Evolutionary conservation across 2,329 filamentous ascomycete genomes (phyloP), one percentile per base, ranked within the genome.

Genomic region (Venturia asperata): DNA sequence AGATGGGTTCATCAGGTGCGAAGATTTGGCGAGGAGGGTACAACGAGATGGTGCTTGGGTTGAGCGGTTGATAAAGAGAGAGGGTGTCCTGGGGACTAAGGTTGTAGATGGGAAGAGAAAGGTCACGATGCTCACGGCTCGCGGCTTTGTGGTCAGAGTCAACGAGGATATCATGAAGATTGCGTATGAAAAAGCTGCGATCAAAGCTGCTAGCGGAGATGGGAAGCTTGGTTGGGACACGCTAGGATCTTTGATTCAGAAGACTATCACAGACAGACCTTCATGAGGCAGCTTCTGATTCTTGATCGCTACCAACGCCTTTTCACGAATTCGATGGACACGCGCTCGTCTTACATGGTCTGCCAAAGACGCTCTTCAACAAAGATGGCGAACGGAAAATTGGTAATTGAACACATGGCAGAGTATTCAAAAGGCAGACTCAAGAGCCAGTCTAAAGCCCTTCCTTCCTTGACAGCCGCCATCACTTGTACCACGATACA

Each of bases 41-140:
- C 78, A 76, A 0, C 77, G 75, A 34, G 75, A 77, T 65, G 71
- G 70, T 49, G 68, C 76, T 49, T 80, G 78, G 77, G 71, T 80
- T 9, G 77, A 80, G 70, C 72, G 72, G 63, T 68, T 81, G 61
- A 69, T 81, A 11, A 75, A 74, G 65, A 77, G 52, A 21, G 62
- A 64, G 42, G 61, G 61, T 19, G 76, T 24, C 71, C 70, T 67
- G 78, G 79, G 0, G 27, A 80, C 70, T 42, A 78, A 69, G 55
- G 70, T 24, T 65, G 72, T 72, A 60, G 63, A 70, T 27, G 67
- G 68, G 45, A 69, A 69, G 41, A 71, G 67, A 10, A 70, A 70
- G 17, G 71, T 67, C 34, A 64, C 68, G 11, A 71, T 81, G 72
- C 71, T 80, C 3, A 81, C 79, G 19, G 74, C 74, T 13, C 73